phyloP scores from a whole-genome alignment of 2,329 filamentous ascomycete species.

The Colletotrichum sidae region DNA sequence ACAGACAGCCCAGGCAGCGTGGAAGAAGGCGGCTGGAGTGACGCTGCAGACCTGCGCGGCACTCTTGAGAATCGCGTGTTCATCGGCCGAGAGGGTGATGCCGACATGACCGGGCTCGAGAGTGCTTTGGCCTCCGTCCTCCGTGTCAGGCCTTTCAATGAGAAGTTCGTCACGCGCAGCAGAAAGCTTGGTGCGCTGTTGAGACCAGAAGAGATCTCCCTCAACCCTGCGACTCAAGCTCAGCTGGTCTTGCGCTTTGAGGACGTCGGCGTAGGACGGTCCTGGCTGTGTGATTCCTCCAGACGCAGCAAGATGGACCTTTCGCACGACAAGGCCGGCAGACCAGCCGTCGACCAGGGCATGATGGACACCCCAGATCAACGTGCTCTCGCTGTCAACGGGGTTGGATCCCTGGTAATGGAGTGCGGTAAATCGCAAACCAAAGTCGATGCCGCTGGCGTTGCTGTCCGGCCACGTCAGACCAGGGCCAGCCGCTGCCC shows the following conservation, averaged over 20 bases:
- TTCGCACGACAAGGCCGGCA: neutral
- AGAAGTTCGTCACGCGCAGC: neutral
- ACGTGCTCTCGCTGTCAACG: neutral
- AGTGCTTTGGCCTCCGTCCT: neutral
- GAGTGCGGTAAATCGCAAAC: constrained; percentile 2
- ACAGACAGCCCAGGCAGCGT: constrained; percentile 51
- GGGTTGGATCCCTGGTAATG: neutral
- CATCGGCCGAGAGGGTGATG: neutral
- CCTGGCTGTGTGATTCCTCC: neutral
- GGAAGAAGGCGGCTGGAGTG: constrained; percentile 38
- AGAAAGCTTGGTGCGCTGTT: neutral
- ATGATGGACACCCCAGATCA: constrained; percentile 14
- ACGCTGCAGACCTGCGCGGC: constrained; percentile 23
- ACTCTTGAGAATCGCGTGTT: constrained; percentile 25
- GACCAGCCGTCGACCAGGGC: constrained; percentile 15
- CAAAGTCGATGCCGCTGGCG: neutral
- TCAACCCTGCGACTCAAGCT: neutral
- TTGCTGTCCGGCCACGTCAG: constrained; percentile 2
- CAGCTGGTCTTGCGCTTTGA: neutral
- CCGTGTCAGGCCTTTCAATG: neutral
- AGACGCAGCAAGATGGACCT: neutral
- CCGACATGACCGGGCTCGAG: neutral
- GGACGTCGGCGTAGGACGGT: neutral
- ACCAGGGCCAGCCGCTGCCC: constrained; percentile 1
- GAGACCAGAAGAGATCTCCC: constrained; percentile 5